Conservation (phyloP, 2,329 filamentous ascomycete species). For the Alternaria solani region DNA sequence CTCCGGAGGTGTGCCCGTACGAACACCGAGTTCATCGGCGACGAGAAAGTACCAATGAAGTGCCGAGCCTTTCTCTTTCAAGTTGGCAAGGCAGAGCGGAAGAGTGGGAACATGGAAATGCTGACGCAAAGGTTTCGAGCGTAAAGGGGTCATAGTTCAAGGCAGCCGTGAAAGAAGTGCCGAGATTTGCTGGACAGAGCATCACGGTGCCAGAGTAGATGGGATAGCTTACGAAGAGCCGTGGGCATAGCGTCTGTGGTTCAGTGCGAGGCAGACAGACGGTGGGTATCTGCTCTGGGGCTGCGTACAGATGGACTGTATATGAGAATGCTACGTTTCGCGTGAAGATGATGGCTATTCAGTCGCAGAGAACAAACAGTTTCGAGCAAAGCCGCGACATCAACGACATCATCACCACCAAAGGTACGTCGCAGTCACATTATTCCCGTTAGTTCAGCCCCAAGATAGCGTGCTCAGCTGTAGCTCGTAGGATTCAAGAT, state of each 20-base stretch:
- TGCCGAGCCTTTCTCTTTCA: neutral
- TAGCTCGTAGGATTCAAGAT: neutral
- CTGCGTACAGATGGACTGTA: neutral
- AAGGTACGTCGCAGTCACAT: neutral
- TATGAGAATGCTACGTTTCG: neutral
- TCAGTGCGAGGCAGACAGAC: neutral
- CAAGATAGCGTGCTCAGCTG: neutral
- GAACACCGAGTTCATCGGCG: neutral
- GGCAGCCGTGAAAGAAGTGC: neutral
- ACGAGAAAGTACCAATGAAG: neutral
- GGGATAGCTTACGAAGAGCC: neutral
- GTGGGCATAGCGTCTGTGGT: neutral
- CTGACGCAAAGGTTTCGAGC: neutral
- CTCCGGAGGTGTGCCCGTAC: neutral
- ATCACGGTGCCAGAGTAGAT: neutral
- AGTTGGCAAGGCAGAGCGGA: neutral
- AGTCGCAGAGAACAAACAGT: neutral
- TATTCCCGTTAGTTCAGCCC: neutral
- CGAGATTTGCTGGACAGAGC: neutral
- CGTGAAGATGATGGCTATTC: neutral
- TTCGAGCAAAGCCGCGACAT: neutral
- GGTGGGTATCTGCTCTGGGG: neutral
- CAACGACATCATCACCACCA: neutral
- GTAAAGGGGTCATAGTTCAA: neutral
- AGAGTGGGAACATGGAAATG: neutral